Base-by-base conservation (phyloP, 2,329 filamentous ascomycete species). In the Scytalidium sp. region DNA sequence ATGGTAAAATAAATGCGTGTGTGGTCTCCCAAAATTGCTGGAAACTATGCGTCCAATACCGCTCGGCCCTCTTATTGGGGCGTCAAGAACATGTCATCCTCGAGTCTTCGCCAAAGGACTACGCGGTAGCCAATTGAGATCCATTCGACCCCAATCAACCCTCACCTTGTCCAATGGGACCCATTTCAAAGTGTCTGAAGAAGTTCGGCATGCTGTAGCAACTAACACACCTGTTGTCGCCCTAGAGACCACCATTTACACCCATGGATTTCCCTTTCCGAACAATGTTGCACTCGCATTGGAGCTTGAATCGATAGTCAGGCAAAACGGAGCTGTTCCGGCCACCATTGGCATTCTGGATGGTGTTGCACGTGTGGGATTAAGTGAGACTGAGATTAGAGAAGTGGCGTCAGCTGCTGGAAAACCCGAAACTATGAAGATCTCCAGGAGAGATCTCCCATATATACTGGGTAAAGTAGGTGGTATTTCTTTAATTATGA, bases 201-300 rank as follows among this genome's bases (percentile, higher is more conserved):
- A 97, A 69, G 86, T 99, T 11, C 75, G 78, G 46, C 83, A 90
- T 64, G 93, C 92, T 36, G 68, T 97, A 43, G 75, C 81, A 40
- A 80, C 82, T 11, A 84, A 85, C 50, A 85, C 83, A 61, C 93
- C 94, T 1, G 85, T 99, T 3, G 92, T 99, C 10, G 94, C 93
- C 15, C 78, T 99, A 3, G 94, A 99, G 70, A 91, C 90, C 2
- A 96, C 94, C 3, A 97, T 99, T 60, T 97, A 99, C 70, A 99
- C 94, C 1, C 94, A 99, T 70, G 92, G 91, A 76, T 88, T 85
- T 56, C 84, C 85, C 2, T 87, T 87, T 58, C 86, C 85, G 0
- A 80, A 87, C 22, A 90, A 88, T 59, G 71, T 87, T 39, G 84
- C 87, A 19, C 76, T 99, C 13, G 89, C 90, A 42, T 72, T 82